Base-by-base conservation (phyloP, 495 filamentous ascomycete genomes). In the Penicillium nucicola region DNA sequence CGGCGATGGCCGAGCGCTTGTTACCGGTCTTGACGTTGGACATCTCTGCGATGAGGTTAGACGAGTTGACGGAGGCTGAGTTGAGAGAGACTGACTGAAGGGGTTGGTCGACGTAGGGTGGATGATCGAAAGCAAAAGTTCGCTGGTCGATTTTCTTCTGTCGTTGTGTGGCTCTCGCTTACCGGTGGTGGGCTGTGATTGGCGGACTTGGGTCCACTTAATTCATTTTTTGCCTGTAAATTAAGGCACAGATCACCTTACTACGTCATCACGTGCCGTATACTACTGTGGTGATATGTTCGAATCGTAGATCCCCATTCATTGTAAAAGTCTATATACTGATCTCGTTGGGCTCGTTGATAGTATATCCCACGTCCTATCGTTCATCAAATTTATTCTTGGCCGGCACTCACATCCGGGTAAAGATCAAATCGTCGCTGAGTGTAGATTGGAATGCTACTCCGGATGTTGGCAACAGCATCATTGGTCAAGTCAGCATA, bases 341-440 rank as follows among this genome's bases (percentile, higher is more conserved):
- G 14, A 6, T 28, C 28, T 30, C 11, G 22, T 30, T 23, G 14
- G 1, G 9, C 3, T 36, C 14, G n/a, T 38, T 31, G 35, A 30
- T 15, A 45, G 6, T 34, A 12, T 15, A n/a, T 2, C 20, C 28
- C 14, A 19, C 11, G 8, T 1, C 2, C 23, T 11, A n/a, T n/a
- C n/a, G n/a, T 31, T 20, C 20, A n/a, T 12, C 45, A 22, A 54
- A 46, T 46, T 18, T 61, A 60, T 10, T 52, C 42, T 32, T 62
- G 51, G 10, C 53, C 53, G 18, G 50, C 55, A 37, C 83, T 88
- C 22, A 99, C 83, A 80, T 99, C 92, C 12, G 89, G 87, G 71
- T 99, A 99, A 19, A 99, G 83, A 72, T 99, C 93, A 68, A 95
- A 97, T 56, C 95, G 75, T 53, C 92, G 79, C 83, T 99, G 95